Evolutionary conservation across 2,329 filamentous ascomycete genomes (phyloP).

Genomic region (Colletotrichum eleusines): DNA sequence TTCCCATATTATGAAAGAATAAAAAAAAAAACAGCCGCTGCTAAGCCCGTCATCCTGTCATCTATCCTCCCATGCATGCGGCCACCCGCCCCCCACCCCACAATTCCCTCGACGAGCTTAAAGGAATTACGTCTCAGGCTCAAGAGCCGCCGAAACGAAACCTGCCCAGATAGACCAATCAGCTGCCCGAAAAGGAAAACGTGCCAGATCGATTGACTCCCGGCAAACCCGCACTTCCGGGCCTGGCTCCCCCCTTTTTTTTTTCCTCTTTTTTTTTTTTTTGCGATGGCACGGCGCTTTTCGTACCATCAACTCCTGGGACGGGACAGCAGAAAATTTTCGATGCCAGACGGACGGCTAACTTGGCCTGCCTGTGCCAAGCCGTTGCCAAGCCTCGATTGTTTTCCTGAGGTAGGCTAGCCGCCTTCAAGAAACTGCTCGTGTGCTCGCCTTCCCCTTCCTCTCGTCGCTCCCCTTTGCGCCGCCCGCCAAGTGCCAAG

Average conservation of each 20-base stretch:
- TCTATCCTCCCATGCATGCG: neutral
- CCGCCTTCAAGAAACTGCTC: slow-evolving; percentile 38
- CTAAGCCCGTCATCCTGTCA: neutral
- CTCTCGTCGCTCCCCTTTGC: neutral
- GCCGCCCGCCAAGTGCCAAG: slow-evolving; percentile 24
- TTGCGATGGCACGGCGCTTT: neutral
- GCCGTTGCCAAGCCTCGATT: slow-evolving; percentile 34
- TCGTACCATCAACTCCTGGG: neutral
- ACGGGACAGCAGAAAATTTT: neutral
- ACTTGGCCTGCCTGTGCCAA: too few relatives aligned
- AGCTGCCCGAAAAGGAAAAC: slow-evolving; percentile 21
- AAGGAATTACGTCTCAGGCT: slow-evolving; percentile 30
- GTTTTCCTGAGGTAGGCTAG: slow-evolving; percentile 19
- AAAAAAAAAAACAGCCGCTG: slow-evolving; percentile 8
- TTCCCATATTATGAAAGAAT: neutral
- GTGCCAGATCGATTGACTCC: slow-evolving; percentile 43
- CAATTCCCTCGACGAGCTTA: slow-evolving; percentile 27
- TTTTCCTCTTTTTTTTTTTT: neutral
- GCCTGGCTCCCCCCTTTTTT: slow-evolving; percentile 15
- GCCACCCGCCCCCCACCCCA: too few relatives aligned
- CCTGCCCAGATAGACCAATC: slow-evolving; percentile 36
- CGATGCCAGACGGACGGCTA: neutral
- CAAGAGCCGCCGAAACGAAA: slow-evolving; percentile 7
- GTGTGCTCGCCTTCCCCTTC: slow-evolving; percentile 37
- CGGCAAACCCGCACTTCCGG: slow-evolving; percentile 41